Evolutionary conservation across 139 green algal species (phyloP).

Genomic region (Cymbomonas tetramitiformis): DNA sequence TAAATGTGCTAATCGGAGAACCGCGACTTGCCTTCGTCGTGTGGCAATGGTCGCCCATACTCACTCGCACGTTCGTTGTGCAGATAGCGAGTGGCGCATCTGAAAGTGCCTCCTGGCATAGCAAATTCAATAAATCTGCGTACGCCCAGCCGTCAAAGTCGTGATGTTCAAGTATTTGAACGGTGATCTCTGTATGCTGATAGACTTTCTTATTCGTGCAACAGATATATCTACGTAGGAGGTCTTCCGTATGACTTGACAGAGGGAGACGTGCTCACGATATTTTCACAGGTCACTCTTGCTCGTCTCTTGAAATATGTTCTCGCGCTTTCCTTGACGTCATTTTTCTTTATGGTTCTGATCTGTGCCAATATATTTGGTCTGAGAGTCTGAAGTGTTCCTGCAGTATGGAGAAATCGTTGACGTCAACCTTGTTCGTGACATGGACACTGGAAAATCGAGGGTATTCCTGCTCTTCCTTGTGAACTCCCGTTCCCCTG

Average conservation of each 20-base stretch:
- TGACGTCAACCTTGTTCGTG: conserved; percentile 72
- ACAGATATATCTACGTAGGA: conserved; percentile 64
- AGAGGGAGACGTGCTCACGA: conserved; percentile 80
- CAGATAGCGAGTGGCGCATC: conserved; percentile 45
- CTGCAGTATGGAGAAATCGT: conserved; percentile 89
- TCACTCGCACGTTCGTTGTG: not conserved
- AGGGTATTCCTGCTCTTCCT: no score
- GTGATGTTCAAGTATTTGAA: no score
- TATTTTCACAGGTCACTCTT: conserved; percentile 45
- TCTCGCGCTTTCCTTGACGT: no score
- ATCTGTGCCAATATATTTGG: not conserved
- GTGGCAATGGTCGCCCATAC: not conserved
- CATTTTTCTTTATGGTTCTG: not conserved
- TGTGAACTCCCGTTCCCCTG: no score
- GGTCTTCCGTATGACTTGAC: conserved; percentile 81
- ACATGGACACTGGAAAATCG: conserved; percentile 53
- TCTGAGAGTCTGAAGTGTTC: no score
- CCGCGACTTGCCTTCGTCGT: not conserved
- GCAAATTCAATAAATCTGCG: conserved; percentile 73
- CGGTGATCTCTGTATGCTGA: no score
- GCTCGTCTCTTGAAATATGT: not conserved
- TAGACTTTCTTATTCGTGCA: no score
- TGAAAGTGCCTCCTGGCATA: conserved; percentile 83
- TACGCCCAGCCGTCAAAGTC: no score
- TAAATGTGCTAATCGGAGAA: not conserved